phyloP scores from a whole-genome alignment of 108 stramenopile genomes.

The Cylindrotheca fusiformis region DNA sequence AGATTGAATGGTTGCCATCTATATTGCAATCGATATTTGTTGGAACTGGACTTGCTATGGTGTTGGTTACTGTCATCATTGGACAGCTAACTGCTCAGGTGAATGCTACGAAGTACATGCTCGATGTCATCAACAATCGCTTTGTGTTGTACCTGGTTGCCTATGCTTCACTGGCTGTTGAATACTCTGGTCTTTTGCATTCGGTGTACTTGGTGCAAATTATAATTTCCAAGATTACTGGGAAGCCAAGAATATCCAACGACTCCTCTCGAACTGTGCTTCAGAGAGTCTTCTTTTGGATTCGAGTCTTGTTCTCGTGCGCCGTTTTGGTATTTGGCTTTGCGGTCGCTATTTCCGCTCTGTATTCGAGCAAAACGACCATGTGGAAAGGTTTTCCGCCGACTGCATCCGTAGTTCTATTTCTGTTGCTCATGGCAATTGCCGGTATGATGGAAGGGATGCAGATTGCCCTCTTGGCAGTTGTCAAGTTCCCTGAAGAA shows the following conservation, averaged over 20 bases:
- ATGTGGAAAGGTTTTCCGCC: conserved; percentile 57
- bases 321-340: conserved; percentile 45
- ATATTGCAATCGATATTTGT: conserved; percentile 65
- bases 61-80: conserved; percentile 57
- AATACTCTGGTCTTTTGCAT: conserved; percentile 73
- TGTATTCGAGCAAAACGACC: conserved; percentile 52
- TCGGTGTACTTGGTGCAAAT: conserved; percentile 59
- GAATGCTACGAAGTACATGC: conserved; percentile 47
- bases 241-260: conserved; percentile 50
- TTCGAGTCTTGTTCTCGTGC: conserved; percentile 36
- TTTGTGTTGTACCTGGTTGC: conserved; percentile 51
- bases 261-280: conserved; percentile 42
- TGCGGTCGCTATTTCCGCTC: conserved; percentile 49
- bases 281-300: conserved; percentile 54
- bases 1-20: conserved; percentile 53
- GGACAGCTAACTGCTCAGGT: conserved; percentile 64
- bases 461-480: conserved; percentile 85
- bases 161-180: conserved; percentile 57
- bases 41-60: conserved; percentile 70
- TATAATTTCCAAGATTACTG: conserved; percentile 34
- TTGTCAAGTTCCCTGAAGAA: conserved; percentile 53
- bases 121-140: conserved; percentile 77
- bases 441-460: conserved; percentile 85
- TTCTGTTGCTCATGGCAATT: conserved; percentile 67
- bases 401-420: conserved; percentile 50